A percentile compares a stretch with the other conserved stretches of the same genome.
These are phyloP conservation scores for Thymus mandschuricus DNA, from an alignment of 257 asterid species.

Conservation along the genomic window DNA sequence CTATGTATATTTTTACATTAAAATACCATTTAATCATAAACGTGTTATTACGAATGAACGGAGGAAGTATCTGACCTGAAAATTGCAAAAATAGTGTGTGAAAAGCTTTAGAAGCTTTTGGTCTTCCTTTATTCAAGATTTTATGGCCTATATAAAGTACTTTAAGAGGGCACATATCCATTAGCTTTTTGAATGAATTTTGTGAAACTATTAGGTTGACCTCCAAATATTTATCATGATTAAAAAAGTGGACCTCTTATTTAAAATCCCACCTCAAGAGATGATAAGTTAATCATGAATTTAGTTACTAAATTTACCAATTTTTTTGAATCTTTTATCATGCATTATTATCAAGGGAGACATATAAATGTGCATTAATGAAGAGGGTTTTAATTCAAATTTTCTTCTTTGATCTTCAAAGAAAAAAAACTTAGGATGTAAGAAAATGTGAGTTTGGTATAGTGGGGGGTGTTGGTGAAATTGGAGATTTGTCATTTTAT, in stretches of 20 bases:
- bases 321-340: background rate
- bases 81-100: slow-evolving; percentile 12
- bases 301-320: background rate
- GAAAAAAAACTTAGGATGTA: slow-evolving; percentile 1
- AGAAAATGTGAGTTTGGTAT: background rate
- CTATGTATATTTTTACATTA: too few relatives aligned
- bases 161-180: background rate
- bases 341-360: background rate
- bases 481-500: slow-evolving; percentile 24
- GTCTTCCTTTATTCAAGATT: slow-evolving; percentile 11
- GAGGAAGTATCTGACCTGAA: background rate
- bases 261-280: too few relatives aligned
- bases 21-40: too few relatives aligned
- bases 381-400: too few relatives aligned
- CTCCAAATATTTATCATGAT: slow-evolving; percentile 23
- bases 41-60: too few relatives aligned
- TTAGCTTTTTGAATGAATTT: slow-evolving; percentile 11
- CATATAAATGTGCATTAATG: too few relatives aligned
- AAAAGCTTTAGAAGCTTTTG: slow-evolving; percentile 11
- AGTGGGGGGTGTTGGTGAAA: background rate
- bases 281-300: too few relatives aligned
- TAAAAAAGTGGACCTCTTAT: background rate
- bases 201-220: slow-evolving; percentile 1
- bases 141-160: background rate
- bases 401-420: background rate